A percentile compares a stretch with the other conserved stretches of the same genome.
Evolutionary conservation across 306 rosid species (phyloP).

Genomic region (Senna siamea): DNA sequence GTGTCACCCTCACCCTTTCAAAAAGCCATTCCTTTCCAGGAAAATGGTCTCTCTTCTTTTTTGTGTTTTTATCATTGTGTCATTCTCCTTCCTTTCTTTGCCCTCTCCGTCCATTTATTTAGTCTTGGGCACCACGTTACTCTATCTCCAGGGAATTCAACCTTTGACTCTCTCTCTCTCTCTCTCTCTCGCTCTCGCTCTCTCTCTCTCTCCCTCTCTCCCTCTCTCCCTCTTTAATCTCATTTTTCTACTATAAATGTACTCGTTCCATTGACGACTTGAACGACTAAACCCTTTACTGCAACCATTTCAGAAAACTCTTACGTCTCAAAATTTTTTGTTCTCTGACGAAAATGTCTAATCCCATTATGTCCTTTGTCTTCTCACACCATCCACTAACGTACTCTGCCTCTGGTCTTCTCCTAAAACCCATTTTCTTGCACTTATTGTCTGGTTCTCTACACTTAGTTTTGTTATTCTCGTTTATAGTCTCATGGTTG

Average conservation of each 20-base stretch:
- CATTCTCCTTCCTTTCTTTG: neutral
- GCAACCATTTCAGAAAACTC: neutral
- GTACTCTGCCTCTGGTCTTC: constrained; percentile 27
- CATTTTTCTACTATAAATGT: neutral
- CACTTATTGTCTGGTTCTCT: constrained; percentile 37
- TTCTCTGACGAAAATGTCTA: neutral
- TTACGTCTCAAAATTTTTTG: neutral
- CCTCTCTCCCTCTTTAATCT: neutral
- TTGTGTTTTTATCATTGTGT: too few species aligned
- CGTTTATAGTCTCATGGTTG: constrained; percentile 34
- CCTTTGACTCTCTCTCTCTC: constrained; percentile 2
- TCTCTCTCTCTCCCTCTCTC: neutral
- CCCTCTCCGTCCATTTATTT: neutral
- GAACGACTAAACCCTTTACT: neutral
- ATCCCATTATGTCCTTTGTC: constrained; percentile 20
- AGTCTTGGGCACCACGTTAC: constrained; percentile 45
- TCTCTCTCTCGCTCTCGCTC: neutral
- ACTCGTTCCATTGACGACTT: too few species aligned
- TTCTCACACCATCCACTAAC: constrained; percentile 5
- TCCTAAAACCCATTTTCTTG: constrained; percentile 46
- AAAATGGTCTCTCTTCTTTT: too few species aligned
- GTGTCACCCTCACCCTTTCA: too few species aligned
- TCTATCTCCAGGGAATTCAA: neutral
- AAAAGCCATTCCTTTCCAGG: too few species aligned
- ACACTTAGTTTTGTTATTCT: constrained; percentile 40